A percentile compares a stretch with the other conserved stretches of the same genome.
Conservation (phyloP, 2,329 filamentous ascomycete genomes). For the Sporothrix dimorphospora region DNA sequence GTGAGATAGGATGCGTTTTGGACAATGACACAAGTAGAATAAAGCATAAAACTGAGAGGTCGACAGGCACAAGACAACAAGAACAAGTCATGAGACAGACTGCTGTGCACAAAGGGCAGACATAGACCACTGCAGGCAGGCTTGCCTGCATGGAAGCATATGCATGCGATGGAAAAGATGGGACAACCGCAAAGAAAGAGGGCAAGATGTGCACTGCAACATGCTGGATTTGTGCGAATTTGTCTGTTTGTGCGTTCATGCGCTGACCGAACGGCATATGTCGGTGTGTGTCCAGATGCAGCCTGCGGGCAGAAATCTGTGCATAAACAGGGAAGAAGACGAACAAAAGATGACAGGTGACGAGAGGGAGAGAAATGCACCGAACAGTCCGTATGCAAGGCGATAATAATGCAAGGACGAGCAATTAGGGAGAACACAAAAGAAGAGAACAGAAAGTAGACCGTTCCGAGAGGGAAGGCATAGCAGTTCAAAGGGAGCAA, state of each 20-base stretch:
- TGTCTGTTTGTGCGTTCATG: neutral
- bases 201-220: neutral
- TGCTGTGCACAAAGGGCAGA: neutral
- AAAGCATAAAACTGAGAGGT: neutral
- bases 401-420: neutral
- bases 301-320: neutral
- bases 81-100: constrained; percentile 5
- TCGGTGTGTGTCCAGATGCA: neutral
- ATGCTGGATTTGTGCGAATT: neutral
- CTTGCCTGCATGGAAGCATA: neutral
- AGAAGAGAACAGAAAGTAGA: neutral
- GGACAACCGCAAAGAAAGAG: neutral
- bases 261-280: neutral
- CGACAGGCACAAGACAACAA: neutral
- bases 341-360: neutral
- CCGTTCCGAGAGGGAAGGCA: neutral
- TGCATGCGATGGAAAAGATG: constrained; percentile 17
- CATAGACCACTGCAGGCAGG: no score
- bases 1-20: neutral
- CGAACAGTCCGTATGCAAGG: neutral
- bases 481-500: neutral
- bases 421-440: neutral
- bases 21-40: neutral
- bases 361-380: neutral
- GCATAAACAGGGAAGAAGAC: constrained; percentile 14